Conservation (phyloP, 2,329 filamentous ascomycete genomes). For the Claviceps digitariae region DNA sequence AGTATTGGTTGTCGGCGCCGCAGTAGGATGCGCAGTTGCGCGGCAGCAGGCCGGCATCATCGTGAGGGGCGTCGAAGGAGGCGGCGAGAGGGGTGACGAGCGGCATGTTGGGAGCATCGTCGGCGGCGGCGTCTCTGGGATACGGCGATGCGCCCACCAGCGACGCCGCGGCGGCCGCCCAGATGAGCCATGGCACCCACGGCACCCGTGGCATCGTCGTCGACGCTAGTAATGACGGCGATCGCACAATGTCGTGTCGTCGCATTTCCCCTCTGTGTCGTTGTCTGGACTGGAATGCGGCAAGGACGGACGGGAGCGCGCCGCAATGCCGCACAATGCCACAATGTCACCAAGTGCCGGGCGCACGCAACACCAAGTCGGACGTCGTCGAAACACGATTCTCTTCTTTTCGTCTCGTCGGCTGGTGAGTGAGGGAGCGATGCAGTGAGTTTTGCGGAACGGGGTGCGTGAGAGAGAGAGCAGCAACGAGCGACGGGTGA, state of each 20-base stretch:
- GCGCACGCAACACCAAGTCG: background rate
- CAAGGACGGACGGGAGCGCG: background rate
- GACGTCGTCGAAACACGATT: background rate
- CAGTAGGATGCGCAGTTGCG: conserved; percentile 39
- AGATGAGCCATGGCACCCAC: conserved; percentile 22
- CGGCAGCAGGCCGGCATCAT: conserved; percentile 13
- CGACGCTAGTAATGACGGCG: conserved; percentile 3
- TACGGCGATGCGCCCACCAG: conserved; percentile 30
- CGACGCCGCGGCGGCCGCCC: conserved; percentile 21
- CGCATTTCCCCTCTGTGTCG: background rate
- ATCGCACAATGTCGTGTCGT: background rate
- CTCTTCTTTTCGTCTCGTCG: no score
- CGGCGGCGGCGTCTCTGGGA: conserved; percentile 35
- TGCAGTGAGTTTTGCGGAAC: no score
- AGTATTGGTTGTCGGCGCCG: conserved; percentile 40
- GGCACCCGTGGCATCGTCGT: conserved; percentile 2
- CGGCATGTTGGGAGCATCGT: conserved; percentile 33
- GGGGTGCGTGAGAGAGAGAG: no score
- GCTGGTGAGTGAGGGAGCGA: no score
- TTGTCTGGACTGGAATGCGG: conserved; percentile 6
- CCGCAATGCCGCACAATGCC: background rate
- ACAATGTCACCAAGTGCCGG: no score
- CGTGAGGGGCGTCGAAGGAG: conserved; percentile 4
- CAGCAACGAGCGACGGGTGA: no score
- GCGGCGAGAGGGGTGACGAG: no score